Evolutionary conservation across 306 rosid genomes (phyloP), one percentile per base, ranked within the genome.

Genomic region (Benincasa hispida): DNA sequence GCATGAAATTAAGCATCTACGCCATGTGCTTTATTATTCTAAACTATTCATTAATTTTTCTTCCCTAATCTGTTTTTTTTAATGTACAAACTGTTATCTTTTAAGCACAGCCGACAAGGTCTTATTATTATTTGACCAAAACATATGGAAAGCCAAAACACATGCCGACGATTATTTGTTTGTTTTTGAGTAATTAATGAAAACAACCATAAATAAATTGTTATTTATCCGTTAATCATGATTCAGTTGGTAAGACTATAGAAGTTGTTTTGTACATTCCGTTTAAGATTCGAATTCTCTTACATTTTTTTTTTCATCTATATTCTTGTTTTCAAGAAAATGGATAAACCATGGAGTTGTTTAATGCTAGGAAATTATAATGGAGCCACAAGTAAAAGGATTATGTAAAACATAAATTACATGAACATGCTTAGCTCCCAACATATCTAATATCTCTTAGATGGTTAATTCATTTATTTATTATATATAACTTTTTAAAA

Each of bases 141-240:
- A 45, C 51, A 3, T 45, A 45, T 45, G 51, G 5, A 45, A 45
- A 45, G 51, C 17, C 51, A 45, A 45, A 41, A 78, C 35, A 51
- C 24, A 37, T 63, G 80, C 87, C 85, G 75, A 70, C 75, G 35
- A 47, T 70, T 25, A 3, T 45, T 70, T 70, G 75, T 70, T 45
- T 69, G 37, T 42, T 42, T 14, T 76, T 79, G 81, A n/a, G 19
- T 67, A 67, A 67, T 21, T 39, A 39, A 39, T 39, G 32, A 21
- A 67, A 18, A 0, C 9, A 37, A 66, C 48, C 25, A 63, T 34
- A 17, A 63, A 63, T 8, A 60, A 15, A 0, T 41, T 41, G 15
- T 63, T 35, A n/a, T 37, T 35, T 37, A 37, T 37, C 50, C 18
- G 9, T n/a, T n/a, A 35, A 8, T 37, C 18, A 37, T 4, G 27